Evolutionary conservation across 169 alveolate genomes (phyloP).

Genomic region (Plasmodium coatneyi): DNA sequence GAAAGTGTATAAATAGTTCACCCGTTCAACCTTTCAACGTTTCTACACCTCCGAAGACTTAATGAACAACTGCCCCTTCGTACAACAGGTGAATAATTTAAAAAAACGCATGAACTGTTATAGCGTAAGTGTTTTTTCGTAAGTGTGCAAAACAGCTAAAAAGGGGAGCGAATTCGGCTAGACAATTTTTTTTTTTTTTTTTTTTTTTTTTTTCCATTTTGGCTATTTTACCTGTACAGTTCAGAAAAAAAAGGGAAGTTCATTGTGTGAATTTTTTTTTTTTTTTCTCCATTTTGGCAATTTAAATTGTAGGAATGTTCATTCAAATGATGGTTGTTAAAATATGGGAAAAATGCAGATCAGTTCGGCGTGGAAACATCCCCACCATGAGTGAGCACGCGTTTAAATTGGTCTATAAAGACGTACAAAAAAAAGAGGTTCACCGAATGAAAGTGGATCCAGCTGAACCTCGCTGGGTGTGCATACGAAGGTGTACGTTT

Average conservation of each 20-base stretch:
- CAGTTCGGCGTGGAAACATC: not conserved
- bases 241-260: conserved; percentile 13
- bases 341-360: not conserved
- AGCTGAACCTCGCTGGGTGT: not conserved
- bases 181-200: conserved; percentile 24
- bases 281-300: conserved; percentile 32
- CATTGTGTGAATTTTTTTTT: conserved; percentile 22
- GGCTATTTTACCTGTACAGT: conserved; percentile 17
- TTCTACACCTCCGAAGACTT: not conserved
- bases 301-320: conserved; percentile 8
- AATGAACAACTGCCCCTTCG: not conserved
- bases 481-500: not conserved
- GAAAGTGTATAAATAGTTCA: not conserved
- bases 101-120: not conserved
- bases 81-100: not conserved
- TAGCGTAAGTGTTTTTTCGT: not conserved
- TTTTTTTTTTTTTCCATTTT: conserved; percentile 24
- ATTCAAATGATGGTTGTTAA: conserved; percentile 11
- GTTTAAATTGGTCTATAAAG: not conserved
- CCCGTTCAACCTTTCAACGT: not conserved
- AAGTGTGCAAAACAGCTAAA: not conserved
- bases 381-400: not conserved
- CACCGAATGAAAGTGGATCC: not conserved
- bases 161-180: not conserved
- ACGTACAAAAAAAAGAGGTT: not conserved